Conservation (phyloP, 179 eudicot species). For the Monotropa hypopitys region DNA sequence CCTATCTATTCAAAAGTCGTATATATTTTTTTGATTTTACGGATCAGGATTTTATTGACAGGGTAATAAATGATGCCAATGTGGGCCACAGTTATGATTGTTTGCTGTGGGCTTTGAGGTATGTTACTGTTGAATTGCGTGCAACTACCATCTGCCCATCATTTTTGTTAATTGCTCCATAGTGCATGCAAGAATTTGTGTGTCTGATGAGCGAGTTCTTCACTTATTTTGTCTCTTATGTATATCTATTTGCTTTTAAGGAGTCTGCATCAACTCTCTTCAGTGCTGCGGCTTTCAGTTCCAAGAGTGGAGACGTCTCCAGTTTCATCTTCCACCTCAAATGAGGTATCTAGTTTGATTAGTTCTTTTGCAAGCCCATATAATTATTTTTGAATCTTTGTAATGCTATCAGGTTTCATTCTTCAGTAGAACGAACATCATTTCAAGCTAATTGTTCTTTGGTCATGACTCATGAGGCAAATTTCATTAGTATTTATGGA, state of each 20-base stretch:
- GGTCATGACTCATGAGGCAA: not conserved
- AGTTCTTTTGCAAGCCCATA: not conserved
- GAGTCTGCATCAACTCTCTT: slow-evolving; percentile 67
- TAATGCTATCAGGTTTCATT: not conserved
- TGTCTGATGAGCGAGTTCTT: not conserved
- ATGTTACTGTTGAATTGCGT: slow-evolving; percentile 15
- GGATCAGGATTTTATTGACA: slow-evolving; percentile 18
- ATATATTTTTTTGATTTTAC: not conserved
- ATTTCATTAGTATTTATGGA: not conserved
- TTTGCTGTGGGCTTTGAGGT: slow-evolving; percentile 85
- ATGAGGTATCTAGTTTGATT: slow-evolving; percentile 35
- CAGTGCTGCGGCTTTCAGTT: slow-evolving; percentile 32
- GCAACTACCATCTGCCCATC: not conserved
- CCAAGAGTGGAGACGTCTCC: slow-evolving; percentile 19
- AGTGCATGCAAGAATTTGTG: not conserved
- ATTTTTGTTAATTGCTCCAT: not conserved
- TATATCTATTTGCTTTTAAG: slow-evolving; percentile 28
- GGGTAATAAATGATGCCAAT: slow-evolving; percentile 64
- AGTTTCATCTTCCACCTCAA: slow-evolving; percentile 28
- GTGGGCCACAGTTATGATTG: slow-evolving; percentile 68
- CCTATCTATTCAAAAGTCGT: not conserved
- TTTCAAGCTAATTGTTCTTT: not conserved
- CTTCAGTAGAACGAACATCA: not conserved
- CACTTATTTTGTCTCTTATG: slow-evolving; percentile 1
- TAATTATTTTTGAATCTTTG: not conserved